These are phyloP conservation scores for Rosellinia necatrix DNA, from an alignment of 2,329 filamentous ascomycete species.

Conservation along the genomic window DNA sequence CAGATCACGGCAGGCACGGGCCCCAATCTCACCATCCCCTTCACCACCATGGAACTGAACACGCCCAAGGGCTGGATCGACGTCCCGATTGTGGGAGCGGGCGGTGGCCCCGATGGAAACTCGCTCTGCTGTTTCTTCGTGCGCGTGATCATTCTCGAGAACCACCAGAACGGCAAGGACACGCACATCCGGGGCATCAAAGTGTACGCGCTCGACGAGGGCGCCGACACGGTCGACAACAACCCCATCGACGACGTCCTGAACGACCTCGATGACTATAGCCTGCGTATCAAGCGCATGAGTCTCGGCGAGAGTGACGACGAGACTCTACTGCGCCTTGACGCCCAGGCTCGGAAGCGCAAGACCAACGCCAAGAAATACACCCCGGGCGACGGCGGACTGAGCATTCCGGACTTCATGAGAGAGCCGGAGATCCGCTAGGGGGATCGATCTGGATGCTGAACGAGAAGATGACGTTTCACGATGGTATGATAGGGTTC, in stretches of 20 bases:
- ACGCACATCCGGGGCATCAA: conserved; percentile 95
- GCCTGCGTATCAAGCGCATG: conserved; percentile 35
- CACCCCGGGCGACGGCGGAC: conserved; percentile 41
- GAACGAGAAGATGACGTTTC: conserved; percentile 1
- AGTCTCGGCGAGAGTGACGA: conserved; percentile 42
- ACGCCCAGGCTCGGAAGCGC: conserved; percentile 39
- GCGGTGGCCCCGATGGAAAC: conserved; percentile 67
- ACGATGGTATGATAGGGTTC: conserved; percentile 7
- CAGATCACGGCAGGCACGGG: conserved; percentile 87
- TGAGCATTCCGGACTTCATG: conserved; percentile 47
- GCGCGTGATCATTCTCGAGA: conserved; percentile 89
- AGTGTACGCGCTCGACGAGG: conserved; percentile 68
- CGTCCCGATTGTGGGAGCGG: conserved; percentile 64
- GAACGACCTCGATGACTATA: conserved; percentile 40
- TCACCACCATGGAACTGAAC: conserved; percentile 77
- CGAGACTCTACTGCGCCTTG: conserved; percentile 38
- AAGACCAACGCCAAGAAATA: conserved; percentile 38
- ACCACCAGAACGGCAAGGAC: conserved; percentile 98
- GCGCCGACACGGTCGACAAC: conserved; percentile 45
- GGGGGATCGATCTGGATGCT: background rate
- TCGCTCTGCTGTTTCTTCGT: conserved; percentile 87
- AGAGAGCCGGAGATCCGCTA: conserved; percentile 49
- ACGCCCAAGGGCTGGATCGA: conserved; percentile 90
- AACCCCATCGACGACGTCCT: conserved; percentile 44
- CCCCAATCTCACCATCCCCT: conserved; percentile 88